Percentiles rank a stretch among this genome's conserved stretches.
These are phyloP conservation scores for Penicillium coprophilum DNA, from an alignment of 495 filamentous ascomycete species.

Conservation along the genomic window DNA sequence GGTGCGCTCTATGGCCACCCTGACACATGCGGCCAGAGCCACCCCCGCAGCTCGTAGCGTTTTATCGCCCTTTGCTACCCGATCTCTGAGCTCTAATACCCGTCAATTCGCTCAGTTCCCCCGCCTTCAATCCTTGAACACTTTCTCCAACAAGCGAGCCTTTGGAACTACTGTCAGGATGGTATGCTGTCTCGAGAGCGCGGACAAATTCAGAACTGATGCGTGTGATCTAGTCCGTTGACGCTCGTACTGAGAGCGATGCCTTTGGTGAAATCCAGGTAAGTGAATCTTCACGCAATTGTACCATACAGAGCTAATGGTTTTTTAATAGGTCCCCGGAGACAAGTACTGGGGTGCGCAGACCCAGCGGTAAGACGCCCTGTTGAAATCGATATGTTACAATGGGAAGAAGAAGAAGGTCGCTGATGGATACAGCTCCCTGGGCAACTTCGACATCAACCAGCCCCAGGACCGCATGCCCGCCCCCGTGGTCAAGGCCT, in stretches of 20 bases:
- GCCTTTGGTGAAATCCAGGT: slow-evolving; percentile 91
- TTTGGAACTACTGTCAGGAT: slow-evolving; percentile 48
- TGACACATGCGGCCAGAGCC: slow-evolving; percentile 43
- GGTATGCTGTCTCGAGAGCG: slow-evolving; percentile 27
- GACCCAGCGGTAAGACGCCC: slow-evolving; percentile 72
- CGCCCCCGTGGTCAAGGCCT: slow-evolving; percentile 83
- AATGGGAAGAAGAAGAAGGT: not conserved
- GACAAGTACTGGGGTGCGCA: slow-evolving; percentile 99
- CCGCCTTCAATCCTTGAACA: slow-evolving; percentile 44
- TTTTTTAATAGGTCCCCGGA: slow-evolving; percentile 62
- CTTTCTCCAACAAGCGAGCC: slow-evolving; percentile 36
- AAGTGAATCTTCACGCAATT: slow-evolving; percentile 10
- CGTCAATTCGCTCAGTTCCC: slow-evolving; percentile 39
- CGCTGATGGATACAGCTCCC: slow-evolving; percentile 54
- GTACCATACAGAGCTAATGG: slow-evolving; percentile 22
- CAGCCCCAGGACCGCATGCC: slow-evolving; percentile 99
- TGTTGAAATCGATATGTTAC: slow-evolving; percentile 5
- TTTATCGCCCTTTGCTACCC: slow-evolving; percentile 33
- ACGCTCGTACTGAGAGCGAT: slow-evolving; percentile 78
- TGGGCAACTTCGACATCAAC: slow-evolving; percentile 98
- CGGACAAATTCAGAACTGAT: slow-evolving; percentile 14
- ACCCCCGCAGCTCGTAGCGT: slow-evolving; percentile 41
- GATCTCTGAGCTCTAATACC: slow-evolving; percentile 39
- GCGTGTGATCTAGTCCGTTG: slow-evolving; percentile 37
- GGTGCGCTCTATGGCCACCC: slow-evolving; percentile 46